A percentile compares a stretch with the other conserved stretches of the same genome.
Evolutionary conservation across 1,284 basidiomycete genomes (phyloP).

Genomic region (Cryptococcus depauperatus): DNA sequence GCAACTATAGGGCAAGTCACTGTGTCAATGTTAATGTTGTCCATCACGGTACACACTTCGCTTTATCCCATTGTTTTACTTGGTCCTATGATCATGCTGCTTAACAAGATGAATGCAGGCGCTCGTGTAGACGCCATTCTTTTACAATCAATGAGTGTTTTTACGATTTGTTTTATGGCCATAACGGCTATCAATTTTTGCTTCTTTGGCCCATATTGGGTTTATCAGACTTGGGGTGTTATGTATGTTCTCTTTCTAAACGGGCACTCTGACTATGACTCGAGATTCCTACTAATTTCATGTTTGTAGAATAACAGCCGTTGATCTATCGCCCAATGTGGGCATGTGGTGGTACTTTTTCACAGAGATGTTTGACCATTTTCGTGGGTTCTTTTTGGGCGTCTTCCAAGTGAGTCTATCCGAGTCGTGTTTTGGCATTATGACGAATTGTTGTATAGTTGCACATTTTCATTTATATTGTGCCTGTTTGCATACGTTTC

Average conservation of each 20-base stretch:
- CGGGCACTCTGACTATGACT: too few relatives aligned
- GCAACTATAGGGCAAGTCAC: slow-evolving; percentile 51
- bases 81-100: slow-evolving; percentile 59
- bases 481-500: slow-evolving; percentile 80
- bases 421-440: not conserved
- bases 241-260: slow-evolving; percentile 61
- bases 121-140: too few relatives aligned
- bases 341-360: slow-evolving; percentile 99
- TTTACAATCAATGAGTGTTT: not conserved
- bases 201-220: slow-evolving; percentile 50
- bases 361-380: slow-evolving; percentile 99
- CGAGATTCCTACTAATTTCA: not conserved
- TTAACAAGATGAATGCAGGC: slow-evolving; percentile 23
- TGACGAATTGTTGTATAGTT: slow-evolving; percentile 49
- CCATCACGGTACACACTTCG: slow-evolving; percentile 62
- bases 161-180: not conserved
- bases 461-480: slow-evolving; percentile 75
- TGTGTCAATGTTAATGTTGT: slow-evolving; percentile 56
- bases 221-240: slow-evolving; percentile 70
- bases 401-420: slow-evolving; percentile 72
- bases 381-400: slow-evolving; percentile 88
- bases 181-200: slow-evolving; percentile 1
- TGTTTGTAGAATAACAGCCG: slow-evolving; percentile 55
- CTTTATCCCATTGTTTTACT: slow-evolving; percentile 63
- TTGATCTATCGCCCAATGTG: slow-evolving; percentile 84